Evolutionary conservation across 768 basidiomycete genomes (phyloP).

Genomic region (Dendrothele bispora): DNA sequence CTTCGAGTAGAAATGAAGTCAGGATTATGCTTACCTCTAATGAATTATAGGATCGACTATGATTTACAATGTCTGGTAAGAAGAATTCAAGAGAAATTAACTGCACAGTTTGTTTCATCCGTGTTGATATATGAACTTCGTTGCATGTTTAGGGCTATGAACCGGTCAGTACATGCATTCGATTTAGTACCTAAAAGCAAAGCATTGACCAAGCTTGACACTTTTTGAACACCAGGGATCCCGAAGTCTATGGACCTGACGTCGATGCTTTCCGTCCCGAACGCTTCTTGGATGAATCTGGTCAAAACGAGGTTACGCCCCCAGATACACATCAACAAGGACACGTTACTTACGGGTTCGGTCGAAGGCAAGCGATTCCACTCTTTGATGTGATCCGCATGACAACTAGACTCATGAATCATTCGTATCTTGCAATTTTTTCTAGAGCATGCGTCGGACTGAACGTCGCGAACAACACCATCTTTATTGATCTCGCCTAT

Average conservation of each 20-base stretch:
- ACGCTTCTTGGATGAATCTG: background rate
- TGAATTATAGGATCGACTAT: too few relatives aligned
- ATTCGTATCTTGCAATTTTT: background rate
- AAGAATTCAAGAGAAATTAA: too few relatives aligned
- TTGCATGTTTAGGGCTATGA: background rate
- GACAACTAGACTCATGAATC: background rate
- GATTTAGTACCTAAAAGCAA: background rate
- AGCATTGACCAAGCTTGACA: background rate
- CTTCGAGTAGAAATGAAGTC: too few relatives aligned
- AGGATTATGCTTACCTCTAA: too few relatives aligned
- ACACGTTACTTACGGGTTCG: slow-evolving; percentile 24
- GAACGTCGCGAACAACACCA: slow-evolving; percentile 26
- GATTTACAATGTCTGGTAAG: slow-evolving; percentile 10
- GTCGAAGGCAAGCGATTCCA: slow-evolving; percentile 16
- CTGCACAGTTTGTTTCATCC: background rate
- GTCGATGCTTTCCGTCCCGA: background rate
- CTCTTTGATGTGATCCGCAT: too few relatives aligned
- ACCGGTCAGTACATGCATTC: too few relatives aligned
- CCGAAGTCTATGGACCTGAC: background rate
- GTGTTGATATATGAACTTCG: too few relatives aligned
- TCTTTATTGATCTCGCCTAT: slow-evolving; percentile 28
- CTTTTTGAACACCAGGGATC: background rate
- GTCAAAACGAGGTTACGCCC: background rate
- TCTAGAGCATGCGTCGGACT: slow-evolving; percentile 23
- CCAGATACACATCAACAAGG: slow-evolving; percentile 17